Conservation (phyloP, 2,329 filamentous ascomycete genomes). For the Tolypocladium paradoxum region DNA sequence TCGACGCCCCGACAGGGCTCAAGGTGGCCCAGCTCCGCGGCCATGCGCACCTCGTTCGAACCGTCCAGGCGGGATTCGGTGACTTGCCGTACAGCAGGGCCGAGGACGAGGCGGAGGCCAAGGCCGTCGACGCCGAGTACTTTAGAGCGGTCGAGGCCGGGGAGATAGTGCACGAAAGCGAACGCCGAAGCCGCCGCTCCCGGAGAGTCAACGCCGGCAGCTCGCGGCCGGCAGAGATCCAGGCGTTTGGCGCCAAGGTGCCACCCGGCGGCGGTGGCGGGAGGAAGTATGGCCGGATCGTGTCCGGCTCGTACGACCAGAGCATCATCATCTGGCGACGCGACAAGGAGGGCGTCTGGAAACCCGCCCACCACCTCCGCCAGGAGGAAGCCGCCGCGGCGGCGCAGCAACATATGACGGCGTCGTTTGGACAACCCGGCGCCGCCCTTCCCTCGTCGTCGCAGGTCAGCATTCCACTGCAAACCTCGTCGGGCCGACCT, state of each 20-base stretch:
- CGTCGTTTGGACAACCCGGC: background rate
- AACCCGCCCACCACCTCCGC: slow-evolving; percentile 60
- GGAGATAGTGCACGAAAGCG: slow-evolving; percentile 26
- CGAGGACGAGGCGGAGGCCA: slow-evolving; percentile 63
- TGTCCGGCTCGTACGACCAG: slow-evolving; percentile 94
- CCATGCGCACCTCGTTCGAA: slow-evolving; percentile 78
- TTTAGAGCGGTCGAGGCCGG: slow-evolving; percentile 48
- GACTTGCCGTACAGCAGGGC: slow-evolving; percentile 72
- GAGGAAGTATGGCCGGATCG: slow-evolving; percentile 82
- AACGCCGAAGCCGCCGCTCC: slow-evolving; percentile 21
- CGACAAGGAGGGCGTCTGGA: slow-evolving; percentile 77
- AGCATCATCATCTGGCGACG: slow-evolving; percentile 92
- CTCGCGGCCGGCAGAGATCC: slow-evolving; percentile 62
- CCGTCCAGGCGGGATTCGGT: slow-evolving; percentile 89
- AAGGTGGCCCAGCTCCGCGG: slow-evolving; percentile 82
- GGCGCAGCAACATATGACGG: slow-evolving; percentile 24
- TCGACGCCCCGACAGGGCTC: slow-evolving; percentile 73
- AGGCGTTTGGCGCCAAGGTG: slow-evolving; percentile 72
- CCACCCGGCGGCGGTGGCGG: slow-evolving; percentile 88
- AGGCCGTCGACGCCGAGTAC: slow-evolving; percentile 62
- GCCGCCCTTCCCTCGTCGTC: background rate
- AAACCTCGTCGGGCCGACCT: background rate
- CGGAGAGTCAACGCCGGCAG: slow-evolving; percentile 59
- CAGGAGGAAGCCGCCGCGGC: slow-evolving; percentile 59
- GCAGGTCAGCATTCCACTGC: background rate